Conservation (phyloP, 2,329 filamentous ascomycete genomes). For the Fusarium tanahbumbuense region DNA sequence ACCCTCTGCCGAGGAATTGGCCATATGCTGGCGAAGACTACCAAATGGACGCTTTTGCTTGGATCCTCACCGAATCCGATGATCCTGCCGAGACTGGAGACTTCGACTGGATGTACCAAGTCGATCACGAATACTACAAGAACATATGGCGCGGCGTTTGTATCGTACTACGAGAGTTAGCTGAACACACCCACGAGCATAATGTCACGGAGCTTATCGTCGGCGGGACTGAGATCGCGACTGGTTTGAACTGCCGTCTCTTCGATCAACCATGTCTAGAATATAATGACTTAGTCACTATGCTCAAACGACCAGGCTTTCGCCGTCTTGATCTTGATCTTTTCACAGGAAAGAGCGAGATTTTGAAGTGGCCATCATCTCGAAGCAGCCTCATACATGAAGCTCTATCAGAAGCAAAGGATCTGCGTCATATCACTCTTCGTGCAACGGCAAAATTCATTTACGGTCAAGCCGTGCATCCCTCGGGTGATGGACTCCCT, state of each 20-base stretch:
- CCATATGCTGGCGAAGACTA: too few relatives aligned
- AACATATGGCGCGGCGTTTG: not conserved
- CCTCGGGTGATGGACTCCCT: too few relatives aligned
- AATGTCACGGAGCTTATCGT: not conserved
- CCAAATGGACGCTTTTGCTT: too few relatives aligned
- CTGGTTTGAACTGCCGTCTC: not conserved
- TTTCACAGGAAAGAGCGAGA: too few relatives aligned
- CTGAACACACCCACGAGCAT: not conserved
- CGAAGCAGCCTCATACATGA: not conserved
- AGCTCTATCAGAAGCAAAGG: not conserved
- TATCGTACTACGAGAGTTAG: not conserved
- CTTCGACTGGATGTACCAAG: too few relatives aligned
- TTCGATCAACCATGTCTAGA: not conserved
- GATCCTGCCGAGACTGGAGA: too few relatives aligned
- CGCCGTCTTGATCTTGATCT: not conserved
- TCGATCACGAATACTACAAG: too few relatives aligned
- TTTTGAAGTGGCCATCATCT: too few relatives aligned
- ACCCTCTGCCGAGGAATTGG: not conserved
- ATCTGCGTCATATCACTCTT: not conserved
- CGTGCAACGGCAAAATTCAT: fast-evolving
- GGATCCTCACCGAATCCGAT: too few relatives aligned
- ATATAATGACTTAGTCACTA: not conserved
- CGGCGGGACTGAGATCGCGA: not conserved
- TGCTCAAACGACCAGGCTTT: not conserved
- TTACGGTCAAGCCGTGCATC: too few relatives aligned